phyloP scores from a whole-genome alignment of 768 basidiomycete genomes.

The Rhizopogon vinicolor region DNA sequence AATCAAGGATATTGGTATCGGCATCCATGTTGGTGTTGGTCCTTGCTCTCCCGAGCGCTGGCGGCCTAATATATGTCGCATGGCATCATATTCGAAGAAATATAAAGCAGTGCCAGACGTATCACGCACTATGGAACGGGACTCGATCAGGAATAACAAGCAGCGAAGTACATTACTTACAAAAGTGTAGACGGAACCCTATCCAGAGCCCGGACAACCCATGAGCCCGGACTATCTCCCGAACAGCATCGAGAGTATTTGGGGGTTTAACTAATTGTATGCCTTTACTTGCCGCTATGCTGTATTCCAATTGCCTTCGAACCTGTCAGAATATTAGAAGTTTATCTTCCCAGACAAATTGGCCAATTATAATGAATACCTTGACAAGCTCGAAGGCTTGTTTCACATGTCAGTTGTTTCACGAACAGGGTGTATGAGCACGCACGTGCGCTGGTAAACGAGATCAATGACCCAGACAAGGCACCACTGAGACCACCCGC shows the following conservation, averaged over 20 bases:
- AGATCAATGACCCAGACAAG: constrained; percentile 85
- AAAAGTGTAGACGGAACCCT: constrained; percentile 83
- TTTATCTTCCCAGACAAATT: not conserved
- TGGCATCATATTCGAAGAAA: constrained; percentile 90
- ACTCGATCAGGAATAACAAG: not conserved
- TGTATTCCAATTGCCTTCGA: constrained; percentile 86
- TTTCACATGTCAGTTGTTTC: constrained; percentile 11
- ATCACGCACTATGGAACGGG: constrained; percentile 62
- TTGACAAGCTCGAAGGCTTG: constrained; percentile 93
- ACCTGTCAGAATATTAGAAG: constrained; percentile 44
- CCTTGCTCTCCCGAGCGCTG: constrained; percentile 77
- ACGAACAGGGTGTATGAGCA: constrained; percentile 16
- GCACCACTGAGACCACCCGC: constrained; percentile 84
- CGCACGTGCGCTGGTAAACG: constrained; percentile 85
- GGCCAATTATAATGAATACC: constrained; percentile 36
- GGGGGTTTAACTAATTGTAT: constrained; percentile 70
- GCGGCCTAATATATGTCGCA: constrained; percentile 84
- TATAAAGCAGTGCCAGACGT: constrained; percentile 87
- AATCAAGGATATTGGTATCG: constrained; percentile 71
- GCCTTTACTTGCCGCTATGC: constrained; percentile 81
- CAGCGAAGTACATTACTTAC: constrained; percentile 36
- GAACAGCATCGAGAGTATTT: constrained; percentile 71
- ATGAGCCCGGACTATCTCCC: constrained; percentile 64
- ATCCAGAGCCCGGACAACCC: constrained; percentile 71
- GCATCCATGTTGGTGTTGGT: constrained; percentile 78